phyloP scores from a whole-genome alignment of 2,329 filamentous ascomycete genomes.

The Phialophora tarda region DNA sequence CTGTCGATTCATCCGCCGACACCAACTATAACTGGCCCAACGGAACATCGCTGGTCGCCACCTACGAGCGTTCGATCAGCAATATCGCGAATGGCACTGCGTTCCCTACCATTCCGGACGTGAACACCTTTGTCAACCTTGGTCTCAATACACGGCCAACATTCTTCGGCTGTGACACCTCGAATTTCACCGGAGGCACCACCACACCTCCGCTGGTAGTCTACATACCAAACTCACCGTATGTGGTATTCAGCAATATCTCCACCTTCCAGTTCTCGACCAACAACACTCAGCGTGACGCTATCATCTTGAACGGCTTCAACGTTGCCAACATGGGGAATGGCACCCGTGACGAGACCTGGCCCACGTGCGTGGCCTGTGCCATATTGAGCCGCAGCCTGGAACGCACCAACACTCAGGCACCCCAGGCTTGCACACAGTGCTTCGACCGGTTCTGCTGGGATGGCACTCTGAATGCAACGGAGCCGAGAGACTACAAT shows the following conservation, averaged over 20 bases:
- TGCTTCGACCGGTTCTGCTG: slow-evolving; percentile 91
- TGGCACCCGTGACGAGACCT: slow-evolving; percentile 72
- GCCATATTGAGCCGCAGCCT: slow-evolving; percentile 81
- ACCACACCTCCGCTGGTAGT: slow-evolving; percentile 74
- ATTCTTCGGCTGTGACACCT: slow-evolving; percentile 78
- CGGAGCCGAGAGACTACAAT: slow-evolving; percentile 64
- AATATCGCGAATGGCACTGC: slow-evolving; percentile 68
- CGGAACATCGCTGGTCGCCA: slow-evolving; percentile 74
- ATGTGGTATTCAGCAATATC: slow-evolving; percentile 75
- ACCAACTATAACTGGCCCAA: slow-evolving; percentile 74
- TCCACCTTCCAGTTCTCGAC: slow-evolving; percentile 49
- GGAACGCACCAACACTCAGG: slow-evolving; percentile 68
- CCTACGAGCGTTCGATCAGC: slow-evolving; percentile 69
- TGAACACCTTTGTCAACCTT: slow-evolving; percentile 78
- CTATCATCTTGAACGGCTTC: slow-evolving; percentile 85
- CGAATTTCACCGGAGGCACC: slow-evolving; percentile 64
- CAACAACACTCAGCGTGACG: slow-evolving; percentile 65
- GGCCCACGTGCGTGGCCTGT: slow-evolving; percentile 85
- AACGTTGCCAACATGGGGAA: slow-evolving; percentile 84
- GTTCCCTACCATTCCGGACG: slow-evolving; percentile 74
- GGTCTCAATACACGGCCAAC: slow-evolving; percentile 75
- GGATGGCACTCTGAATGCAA: slow-evolving; percentile 73
- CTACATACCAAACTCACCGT: slow-evolving; percentile 87
- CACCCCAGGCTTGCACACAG: slow-evolving; percentile 72
- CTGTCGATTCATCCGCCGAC: slow-evolving; percentile 78